Evolutionary conservation across 2,329 filamentous ascomycete genomes (phyloP).

Genomic region (Conoideocrella luteorostrata): DNA sequence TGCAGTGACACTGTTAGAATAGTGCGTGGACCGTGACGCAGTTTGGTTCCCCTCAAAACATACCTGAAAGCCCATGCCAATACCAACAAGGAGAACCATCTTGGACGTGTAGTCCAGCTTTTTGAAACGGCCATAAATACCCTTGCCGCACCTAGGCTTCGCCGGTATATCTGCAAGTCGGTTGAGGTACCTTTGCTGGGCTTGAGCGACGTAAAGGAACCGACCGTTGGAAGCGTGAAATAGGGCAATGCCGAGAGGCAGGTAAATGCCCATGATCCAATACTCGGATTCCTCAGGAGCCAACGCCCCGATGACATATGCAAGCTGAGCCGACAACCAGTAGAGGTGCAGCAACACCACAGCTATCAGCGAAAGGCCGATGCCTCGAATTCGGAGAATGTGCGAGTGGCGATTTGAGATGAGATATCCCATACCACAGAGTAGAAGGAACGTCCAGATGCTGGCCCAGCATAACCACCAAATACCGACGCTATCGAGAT

Average conservation of each 20-base stretch:
- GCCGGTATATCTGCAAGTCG: background rate
- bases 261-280: slow-evolving; percentile 59
- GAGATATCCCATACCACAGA: slow-evolving; percentile 33
- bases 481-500: slow-evolving; percentile 24
- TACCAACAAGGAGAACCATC: background rate
- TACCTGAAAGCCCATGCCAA: background rate
- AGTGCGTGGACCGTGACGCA: too few species aligned
- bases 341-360: slow-evolving; percentile 34
- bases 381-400: slow-evolving; percentile 31
- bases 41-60: background rate
- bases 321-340: slow-evolving; percentile 33
- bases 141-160: slow-evolving; percentile 15
- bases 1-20: slow-evolving; percentile 20
- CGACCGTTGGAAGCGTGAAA: slow-evolving; percentile 59
- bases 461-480: slow-evolving; percentile 27
- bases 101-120: background rate
- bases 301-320: slow-evolving; percentile 28
- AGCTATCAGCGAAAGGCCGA: slow-evolving; percentile 32
- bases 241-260: slow-evolving; percentile 58
- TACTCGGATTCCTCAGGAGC: slow-evolving; percentile 47
- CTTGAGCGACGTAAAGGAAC: slow-evolving; percentile 50
- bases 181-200: slow-evolving; percentile 33
- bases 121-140: slow-evolving; percentile 13
- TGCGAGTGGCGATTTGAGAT: slow-evolving; percentile 28
- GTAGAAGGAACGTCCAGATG: slow-evolving; percentile 28